These are phyloP conservation scores for Farysia itapuensis DNA, from an alignment of 1,284 basidiomycete species.

Conservation along the genomic window DNA sequence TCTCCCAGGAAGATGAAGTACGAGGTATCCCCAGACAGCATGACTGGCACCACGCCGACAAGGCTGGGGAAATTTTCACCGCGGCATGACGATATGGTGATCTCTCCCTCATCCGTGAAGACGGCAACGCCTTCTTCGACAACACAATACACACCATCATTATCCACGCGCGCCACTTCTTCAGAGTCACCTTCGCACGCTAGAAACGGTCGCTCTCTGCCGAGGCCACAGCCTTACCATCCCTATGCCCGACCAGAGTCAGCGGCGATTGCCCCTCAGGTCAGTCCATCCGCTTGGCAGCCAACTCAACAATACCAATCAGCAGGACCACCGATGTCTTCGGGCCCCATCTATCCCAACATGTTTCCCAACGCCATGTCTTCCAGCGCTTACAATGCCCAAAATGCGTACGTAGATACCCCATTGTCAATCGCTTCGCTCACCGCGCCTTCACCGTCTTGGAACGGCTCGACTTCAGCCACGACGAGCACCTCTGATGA, in stretches of 20 bases:
- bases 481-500: constrained; percentile 22
- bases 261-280: neutral
- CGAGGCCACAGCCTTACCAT: neutral
- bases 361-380: neutral
- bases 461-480: constrained; percentile 22
- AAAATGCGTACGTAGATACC: constrained; percentile 1
- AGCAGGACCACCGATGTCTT: neutral
- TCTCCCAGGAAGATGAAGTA: neutral
- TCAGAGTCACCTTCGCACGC: neutral
- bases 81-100: neutral
- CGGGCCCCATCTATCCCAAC: neutral
- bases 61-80: too few relatives aligned
- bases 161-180: neutral
- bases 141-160: neutral
- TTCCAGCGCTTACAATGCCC: constrained; percentile 1
- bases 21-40: neutral
- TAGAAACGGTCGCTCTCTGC: neutral
- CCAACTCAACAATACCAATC: neutral
- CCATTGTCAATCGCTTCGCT: constrained; percentile 25
- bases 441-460: constrained; percentile 24
- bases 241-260: neutral
- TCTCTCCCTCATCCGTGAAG: neutral
- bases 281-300: neutral
- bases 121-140: neutral
- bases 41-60: neutral